Conservation (phyloP, 2,329 filamentous ascomycete species). For the Aspergillus chevalieri region DNA sequence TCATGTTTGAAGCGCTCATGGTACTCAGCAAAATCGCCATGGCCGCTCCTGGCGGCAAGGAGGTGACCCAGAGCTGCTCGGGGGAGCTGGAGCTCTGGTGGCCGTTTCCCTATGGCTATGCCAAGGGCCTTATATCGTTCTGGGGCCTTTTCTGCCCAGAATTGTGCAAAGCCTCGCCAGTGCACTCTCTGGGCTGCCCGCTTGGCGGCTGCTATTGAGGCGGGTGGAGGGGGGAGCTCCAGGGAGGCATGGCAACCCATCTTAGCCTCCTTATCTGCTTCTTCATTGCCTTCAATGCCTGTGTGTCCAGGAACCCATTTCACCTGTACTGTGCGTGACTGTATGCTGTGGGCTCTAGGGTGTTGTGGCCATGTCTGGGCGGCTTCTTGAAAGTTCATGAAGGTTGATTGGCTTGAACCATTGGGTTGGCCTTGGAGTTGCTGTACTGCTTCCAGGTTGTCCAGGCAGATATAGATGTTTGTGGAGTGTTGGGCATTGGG, state of each 20-base stretch:
- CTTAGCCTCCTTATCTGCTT: not conserved
- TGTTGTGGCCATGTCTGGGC: not conserved
- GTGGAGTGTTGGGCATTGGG: not conserved
- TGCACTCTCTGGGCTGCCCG: not conserved
- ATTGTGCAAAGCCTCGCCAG: too few species aligned
- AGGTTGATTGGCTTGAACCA: not conserved
- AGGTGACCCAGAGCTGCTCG: too few species aligned
- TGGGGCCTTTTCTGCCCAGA: too few species aligned
- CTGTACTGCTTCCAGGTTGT: not conserved
- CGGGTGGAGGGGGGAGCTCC: not conserved
- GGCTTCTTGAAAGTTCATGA: not conserved
- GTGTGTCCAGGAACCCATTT: not conserved
- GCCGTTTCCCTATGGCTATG: too few species aligned
- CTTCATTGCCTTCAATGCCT: not conserved
- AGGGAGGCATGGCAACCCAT: not conserved
- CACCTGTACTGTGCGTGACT: not conserved
- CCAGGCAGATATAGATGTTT: not conserved
- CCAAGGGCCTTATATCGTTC: too few species aligned
- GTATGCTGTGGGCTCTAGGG: not conserved
- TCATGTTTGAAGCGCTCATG: too few species aligned
- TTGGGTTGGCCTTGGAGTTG: not conserved
- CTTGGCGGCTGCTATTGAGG: not conserved
- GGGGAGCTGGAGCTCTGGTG: too few species aligned
- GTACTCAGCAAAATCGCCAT: too few species aligned
- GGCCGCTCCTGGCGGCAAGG: too few species aligned